phyloP scores from a whole-genome alignment of 2,329 filamentous ascomycete species.

The Amphichorda felina region DNA sequence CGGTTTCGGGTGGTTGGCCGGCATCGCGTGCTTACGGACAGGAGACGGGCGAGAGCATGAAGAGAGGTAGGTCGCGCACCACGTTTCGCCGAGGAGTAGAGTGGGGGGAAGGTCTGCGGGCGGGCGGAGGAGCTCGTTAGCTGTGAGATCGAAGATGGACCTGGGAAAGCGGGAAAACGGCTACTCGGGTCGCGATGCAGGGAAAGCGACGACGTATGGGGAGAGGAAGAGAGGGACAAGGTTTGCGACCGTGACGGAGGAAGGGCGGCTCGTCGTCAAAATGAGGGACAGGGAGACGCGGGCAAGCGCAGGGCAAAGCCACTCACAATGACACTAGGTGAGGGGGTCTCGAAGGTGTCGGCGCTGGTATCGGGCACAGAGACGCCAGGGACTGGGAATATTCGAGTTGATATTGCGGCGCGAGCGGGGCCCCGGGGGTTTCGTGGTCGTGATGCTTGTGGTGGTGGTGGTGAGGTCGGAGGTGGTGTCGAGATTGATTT shows the following conservation, averaged over 20 bases:
- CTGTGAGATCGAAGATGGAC: too few species aligned
- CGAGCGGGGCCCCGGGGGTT: background rate
- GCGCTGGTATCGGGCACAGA: background rate
- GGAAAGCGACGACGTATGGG: background rate
- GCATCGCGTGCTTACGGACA: conserved; percentile 28
- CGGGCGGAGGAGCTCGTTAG: background rate
- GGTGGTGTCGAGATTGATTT: conserved; percentile 2
- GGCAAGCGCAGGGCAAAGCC: background rate
- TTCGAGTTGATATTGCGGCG: background rate
- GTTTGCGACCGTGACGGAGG: background rate
- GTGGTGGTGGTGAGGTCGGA: conserved; percentile 2
- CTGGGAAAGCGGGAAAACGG: too few species aligned
- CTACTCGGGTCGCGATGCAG: background rate
- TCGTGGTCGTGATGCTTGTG: background rate
- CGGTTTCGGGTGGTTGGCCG: conserved; percentile 39
- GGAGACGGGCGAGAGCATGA: conserved; percentile 23
- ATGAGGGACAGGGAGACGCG: background rate
- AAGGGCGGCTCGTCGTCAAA: conserved; percentile 1
- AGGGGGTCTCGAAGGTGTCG: background rate
- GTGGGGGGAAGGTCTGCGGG: conserved; percentile 2
- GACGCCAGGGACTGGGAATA: background rate
- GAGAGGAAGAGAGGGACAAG: too few species aligned
- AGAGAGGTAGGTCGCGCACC: conserved; percentile 5
- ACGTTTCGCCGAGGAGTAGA: background rate
- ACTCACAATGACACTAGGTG: conserved; percentile 3